Conservation (phyloP, 1,284 basidiomycete genomes). For the Puccinia novopanici region DNA sequence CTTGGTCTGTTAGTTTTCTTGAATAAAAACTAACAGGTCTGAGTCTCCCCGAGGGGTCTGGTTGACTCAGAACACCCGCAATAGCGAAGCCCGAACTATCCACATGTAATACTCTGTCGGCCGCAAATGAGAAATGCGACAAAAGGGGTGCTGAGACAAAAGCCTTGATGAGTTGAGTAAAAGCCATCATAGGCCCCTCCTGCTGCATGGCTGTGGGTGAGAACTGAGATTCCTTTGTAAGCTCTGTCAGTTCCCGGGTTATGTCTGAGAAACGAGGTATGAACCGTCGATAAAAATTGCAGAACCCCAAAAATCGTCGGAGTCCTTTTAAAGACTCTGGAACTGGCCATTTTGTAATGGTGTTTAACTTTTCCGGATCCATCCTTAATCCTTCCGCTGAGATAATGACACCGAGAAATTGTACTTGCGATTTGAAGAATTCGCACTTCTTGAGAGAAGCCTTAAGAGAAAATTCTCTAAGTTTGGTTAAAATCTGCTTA, state of each 20-base stretch:
- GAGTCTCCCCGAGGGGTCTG: not conserved
- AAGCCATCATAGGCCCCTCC: not conserved
- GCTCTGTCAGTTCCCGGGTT: not conserved
- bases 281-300: too few species aligned
- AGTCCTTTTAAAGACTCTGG: not conserved
- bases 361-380: slow-evolving; percentile 20
- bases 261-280: too few species aligned
- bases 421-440: slow-evolving; percentile 18
- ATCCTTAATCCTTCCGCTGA: not conserved
- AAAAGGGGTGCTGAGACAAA: slow-evolving; percentile 12
- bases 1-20: too few species aligned
- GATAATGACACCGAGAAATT: slow-evolving; percentile 27
- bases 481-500: not conserved
- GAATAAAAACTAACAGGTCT: slow-evolving; percentile 3
- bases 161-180: not conserved
- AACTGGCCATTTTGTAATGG: slow-evolving; percentile 1
- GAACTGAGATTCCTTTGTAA: not conserved
- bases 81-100: slow-evolving; percentile 34
- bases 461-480: not conserved
- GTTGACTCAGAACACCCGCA: slow-evolving; percentile 23
- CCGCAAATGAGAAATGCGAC: slow-evolving; percentile 20
- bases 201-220: not conserved
- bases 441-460: slow-evolving; percentile 21
- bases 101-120: slow-evolving; percentile 13
- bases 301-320: too few species aligned